phyloP scores from a whole-genome alignment of 2,329 filamentous ascomycete genomes.

The Verticillium tricorpus region DNA sequence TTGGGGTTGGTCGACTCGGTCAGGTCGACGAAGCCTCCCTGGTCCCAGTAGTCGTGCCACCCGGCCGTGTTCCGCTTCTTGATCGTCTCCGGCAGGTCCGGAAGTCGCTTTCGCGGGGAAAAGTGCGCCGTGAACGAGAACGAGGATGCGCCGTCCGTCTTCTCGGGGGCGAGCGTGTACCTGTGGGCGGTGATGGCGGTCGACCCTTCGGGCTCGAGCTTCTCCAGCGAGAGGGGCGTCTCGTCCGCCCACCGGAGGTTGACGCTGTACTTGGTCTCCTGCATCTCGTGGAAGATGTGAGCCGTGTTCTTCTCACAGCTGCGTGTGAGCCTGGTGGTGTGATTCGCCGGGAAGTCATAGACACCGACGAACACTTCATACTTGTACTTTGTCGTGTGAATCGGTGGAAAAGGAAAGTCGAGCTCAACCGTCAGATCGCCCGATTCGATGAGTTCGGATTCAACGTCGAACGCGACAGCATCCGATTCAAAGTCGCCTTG shows the following conservation, averaged over 20 bases:
- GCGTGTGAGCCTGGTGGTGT: constrained; percentile 25
- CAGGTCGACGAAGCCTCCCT: constrained; percentile 37
- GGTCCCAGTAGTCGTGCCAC: constrained; percentile 32
- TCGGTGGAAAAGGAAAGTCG: constrained; percentile 37
- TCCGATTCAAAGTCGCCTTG: constrained; percentile 33
- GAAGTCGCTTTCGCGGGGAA: constrained; percentile 18
- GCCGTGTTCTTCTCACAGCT: constrained; percentile 14
- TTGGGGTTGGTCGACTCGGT: constrained; percentile 27
- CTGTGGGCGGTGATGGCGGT: constrained; percentile 22
- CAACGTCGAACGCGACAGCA: constrained; percentile 28
- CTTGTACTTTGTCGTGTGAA: constrained; percentile 34
- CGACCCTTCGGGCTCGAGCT: constrained; percentile 17
- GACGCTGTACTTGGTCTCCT: constrained; percentile 31
- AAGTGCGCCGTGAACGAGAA: constrained; percentile 30
- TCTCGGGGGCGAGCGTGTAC: constrained; percentile 21
- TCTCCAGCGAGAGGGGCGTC: constrained; percentile 10
- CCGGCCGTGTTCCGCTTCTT: constrained; percentile 17
- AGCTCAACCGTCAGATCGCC: constrained; percentile 31
- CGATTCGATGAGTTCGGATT: constrained; percentile 26
- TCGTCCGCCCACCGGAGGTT: constrained; percentile 28
- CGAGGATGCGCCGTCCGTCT: background rate
- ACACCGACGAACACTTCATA: constrained; percentile 38
- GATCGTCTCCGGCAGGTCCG: constrained; percentile 19
- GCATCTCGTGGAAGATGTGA: constrained; percentile 30
- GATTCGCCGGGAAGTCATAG: constrained; percentile 32